Conservation (phyloP, 352 stramenopile species). For the Saprolegnia parasitica region DNA sequence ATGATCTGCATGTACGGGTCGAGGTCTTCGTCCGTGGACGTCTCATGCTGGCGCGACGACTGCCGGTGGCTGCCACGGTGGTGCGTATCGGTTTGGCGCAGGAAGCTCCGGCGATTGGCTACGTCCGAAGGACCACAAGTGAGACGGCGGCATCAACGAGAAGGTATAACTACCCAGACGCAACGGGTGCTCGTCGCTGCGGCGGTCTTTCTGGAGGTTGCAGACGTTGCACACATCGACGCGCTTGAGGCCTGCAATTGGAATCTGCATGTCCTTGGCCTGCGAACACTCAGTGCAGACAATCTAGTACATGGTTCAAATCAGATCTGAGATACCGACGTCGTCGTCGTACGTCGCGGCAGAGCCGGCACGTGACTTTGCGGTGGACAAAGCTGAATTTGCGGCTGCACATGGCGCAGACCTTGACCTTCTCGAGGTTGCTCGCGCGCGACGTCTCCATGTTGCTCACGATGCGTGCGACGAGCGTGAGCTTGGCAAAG, state of each 20-base stretch:
- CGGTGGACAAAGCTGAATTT: slow-evolving; percentile 10
- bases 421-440: slow-evolving; percentile 5
- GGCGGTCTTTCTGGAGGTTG: slow-evolving; percentile 10
- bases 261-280: slow-evolving; percentile 3
- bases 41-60: not conserved
- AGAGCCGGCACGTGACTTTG: slow-evolving; percentile 21
- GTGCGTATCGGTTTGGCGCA: not conserved
- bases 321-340: not conserved
- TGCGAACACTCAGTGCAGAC: slow-evolving; percentile 12
- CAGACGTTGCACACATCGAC: slow-evolving; percentile 16
- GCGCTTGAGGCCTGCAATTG: not conserved
- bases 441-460: not conserved
- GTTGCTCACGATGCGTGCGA: slow-evolving; percentile 21
- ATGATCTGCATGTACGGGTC: slow-evolving; percentile 17
- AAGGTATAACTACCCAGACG: not conserved
- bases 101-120: slow-evolving; percentile 4
- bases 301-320: slow-evolving; percentile 21
- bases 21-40: not conserved
- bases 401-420: slow-evolving; percentile 3
- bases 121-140: too few species aligned
- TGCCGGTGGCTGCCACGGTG: not conserved
- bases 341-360: slow-evolving; percentile 13
- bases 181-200: not conserved
- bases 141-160: not conserved
- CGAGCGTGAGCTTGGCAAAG: slow-evolving; percentile 18